These are phyloP conservation scores for Chenopodium formosanum DNA, from an alignment of 148 eudicot genomes.

Conservation along the genomic window DNA sequence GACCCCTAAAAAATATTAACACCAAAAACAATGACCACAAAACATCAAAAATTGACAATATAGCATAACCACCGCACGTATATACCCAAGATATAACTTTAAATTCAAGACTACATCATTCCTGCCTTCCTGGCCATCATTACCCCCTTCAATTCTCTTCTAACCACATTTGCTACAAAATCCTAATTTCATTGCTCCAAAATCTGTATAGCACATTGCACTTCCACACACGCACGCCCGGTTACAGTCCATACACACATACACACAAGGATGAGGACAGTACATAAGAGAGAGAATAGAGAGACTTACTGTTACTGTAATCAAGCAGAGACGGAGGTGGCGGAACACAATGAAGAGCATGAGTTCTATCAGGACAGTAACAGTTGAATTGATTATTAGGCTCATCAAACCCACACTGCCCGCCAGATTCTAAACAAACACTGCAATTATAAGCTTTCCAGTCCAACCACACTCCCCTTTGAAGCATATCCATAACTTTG, in stretches of 20 bases:
- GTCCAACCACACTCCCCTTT: slow-evolving; percentile 40
- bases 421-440: slow-evolving; percentile 34
- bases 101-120: not conserved
- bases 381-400: slow-evolving; percentile 27
- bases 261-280: not conserved
- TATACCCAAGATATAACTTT: not conserved
- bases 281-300: not conserved
- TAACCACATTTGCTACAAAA: not conserved
- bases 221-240: not conserved
- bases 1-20: no score
- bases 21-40: not conserved
- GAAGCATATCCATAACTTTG: slow-evolving; percentile 16
- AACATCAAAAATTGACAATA: not conserved
- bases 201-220: not conserved
- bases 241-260: no score
- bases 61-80: not conserved
- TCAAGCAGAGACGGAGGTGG: no score
- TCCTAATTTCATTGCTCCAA: not conserved
- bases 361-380: slow-evolving; percentile 47
- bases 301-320: no score
- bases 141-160: not conserved
- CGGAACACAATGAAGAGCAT: slow-evolving; percentile 16
- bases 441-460: slow-evolving; percentile 44
- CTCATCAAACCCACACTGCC: slow-evolving; percentile 44
- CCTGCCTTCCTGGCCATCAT: no score